A percentile compares a stretch with the other conserved stretches of the same genome.
phyloP scores from a whole-genome alignment of 2,329 filamentous ascomycete species.

The Talaromyces sp. region DNA sequence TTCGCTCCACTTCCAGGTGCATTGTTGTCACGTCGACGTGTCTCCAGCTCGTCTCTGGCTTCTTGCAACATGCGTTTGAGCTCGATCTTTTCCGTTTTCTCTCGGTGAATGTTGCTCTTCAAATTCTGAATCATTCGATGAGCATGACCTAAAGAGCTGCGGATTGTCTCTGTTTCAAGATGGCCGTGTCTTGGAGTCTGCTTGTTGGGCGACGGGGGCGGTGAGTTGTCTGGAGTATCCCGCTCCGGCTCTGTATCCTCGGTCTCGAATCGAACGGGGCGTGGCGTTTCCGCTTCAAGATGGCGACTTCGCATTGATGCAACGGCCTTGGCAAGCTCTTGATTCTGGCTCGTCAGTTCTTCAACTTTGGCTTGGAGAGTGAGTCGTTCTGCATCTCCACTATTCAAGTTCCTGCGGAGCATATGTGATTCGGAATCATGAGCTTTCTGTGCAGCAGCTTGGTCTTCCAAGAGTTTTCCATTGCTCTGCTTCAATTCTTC shows the following conservation, averaged over 20 bases:
- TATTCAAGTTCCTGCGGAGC: conserved; percentile 71
- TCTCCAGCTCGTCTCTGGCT: conserved; percentile 82
- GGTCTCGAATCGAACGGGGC: conserved; percentile 57
- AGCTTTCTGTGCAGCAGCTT: conserved; percentile 68
- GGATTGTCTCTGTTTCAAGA: conserved; percentile 92
- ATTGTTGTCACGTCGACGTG: conserved; percentile 53
- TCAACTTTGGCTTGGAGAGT: conserved; percentile 79
- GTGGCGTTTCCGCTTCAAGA: conserved; percentile 58
- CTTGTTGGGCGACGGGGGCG: conserved; percentile 84
- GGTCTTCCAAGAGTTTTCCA: conserved; percentile 74
- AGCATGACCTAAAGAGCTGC: conserved; percentile 88
- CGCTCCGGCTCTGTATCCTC: conserved; percentile 62
- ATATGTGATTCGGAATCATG: conserved; percentile 85
- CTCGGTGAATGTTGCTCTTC: conserved; percentile 88
- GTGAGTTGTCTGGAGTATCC: conserved; percentile 80
- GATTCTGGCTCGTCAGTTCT: conserved; percentile 81
- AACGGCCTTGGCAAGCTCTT: conserved; percentile 81
- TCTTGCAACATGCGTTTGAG: conserved; percentile 93
- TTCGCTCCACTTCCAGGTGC: conserved; percentile 39
- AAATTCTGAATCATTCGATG: conserved; percentile 95
- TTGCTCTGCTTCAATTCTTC: conserved; percentile 82
- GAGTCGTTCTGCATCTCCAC: conserved; percentile 73
- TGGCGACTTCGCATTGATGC: conserved; percentile 62
- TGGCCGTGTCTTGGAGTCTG: conserved; percentile 83
- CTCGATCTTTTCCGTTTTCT: conserved; percentile 98